Evolutionary conservation across 441 rosid species (phyloP).

Genomic region (Adansonia rubrostipa): DNA sequence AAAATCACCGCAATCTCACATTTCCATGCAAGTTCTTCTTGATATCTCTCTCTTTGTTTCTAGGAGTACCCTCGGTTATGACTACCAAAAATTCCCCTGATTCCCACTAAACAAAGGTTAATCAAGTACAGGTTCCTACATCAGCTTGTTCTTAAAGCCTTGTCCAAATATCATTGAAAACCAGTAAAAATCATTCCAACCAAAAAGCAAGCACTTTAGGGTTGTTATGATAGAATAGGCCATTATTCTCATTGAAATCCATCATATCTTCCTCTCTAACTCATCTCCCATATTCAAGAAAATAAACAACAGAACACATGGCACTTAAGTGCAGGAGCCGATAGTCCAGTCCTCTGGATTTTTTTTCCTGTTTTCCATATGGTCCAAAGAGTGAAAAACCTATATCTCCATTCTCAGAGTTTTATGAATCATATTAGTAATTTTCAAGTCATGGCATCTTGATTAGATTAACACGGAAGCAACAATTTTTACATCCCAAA

Average conservation of each 20-base stretch:
- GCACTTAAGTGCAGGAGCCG: neutral
- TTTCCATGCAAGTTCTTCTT: neutral
- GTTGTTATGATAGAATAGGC: neutral
- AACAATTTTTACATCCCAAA: no score
- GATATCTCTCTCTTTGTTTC: neutral
- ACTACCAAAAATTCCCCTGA: neutral
- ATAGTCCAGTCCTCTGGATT: neutral
- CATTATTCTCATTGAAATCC: neutral
- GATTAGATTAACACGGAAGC: neutral
- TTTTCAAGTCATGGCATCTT: neutral
- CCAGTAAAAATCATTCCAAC: neutral
- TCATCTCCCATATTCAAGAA: neutral
- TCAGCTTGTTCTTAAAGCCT: neutral
- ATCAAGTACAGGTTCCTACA: neutral
- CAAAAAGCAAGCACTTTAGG: neutral
- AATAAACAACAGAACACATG: neutral
- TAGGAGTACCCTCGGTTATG: neutral
- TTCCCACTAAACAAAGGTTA: neutral
- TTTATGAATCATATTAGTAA: neutral
- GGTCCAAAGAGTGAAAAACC: neutral
- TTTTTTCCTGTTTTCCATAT: no score
- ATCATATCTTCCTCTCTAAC: slow-evolving; percentile 1
- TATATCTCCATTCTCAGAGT: neutral
- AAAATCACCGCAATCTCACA: neutral
- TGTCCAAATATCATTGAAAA: neutral